Evolutionary conservation across 2,329 filamentous ascomycete genomes (phyloP).

Genomic region (Alternaria tenuissima): DNA sequence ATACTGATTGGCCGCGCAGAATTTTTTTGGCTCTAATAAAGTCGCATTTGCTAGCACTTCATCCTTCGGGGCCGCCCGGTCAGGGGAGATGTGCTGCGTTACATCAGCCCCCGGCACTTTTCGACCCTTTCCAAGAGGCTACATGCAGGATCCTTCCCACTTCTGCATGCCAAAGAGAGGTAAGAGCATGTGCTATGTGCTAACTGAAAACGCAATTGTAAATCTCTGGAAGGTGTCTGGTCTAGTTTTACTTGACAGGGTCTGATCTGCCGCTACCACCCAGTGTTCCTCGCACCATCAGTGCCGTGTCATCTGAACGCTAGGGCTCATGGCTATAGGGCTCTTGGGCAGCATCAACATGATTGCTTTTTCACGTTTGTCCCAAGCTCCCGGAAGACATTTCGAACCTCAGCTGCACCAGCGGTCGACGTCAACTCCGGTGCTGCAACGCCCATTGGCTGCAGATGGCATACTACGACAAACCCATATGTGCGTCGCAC

Average conservation of each 20-base stretch:
- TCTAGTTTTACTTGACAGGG: not conserved
- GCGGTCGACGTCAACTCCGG: not conserved
- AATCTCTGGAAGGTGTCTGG: not conserved
- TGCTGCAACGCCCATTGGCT: not conserved
- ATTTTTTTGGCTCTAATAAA: not conserved
- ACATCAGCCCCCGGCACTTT: not conserved
- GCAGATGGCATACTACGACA: not conserved
- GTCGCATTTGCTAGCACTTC: not conserved
- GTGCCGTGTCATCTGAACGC: conserved; percentile 4
- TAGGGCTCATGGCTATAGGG: not conserved
- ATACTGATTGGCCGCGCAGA: conserved; percentile 17
- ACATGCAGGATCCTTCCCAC: conserved; percentile 1
- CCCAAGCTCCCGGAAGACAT: conserved; percentile 1
- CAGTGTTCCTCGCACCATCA: conserved; percentile 7
- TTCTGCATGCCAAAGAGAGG: conserved; percentile 1
- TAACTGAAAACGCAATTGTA: not conserved
- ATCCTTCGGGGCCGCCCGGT: not conserved
- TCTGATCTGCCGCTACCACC: not conserved
- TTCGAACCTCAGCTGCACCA: not conserved
- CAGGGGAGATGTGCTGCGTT: conserved; percentile 2
- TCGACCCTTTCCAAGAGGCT: not conserved
- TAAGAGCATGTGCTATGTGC: not conserved
- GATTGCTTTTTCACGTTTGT: conserved; percentile 8
- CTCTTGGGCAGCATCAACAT: not conserved
- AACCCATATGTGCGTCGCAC: not conserved